phyloP scores from a whole-genome alignment of 2,329 filamentous ascomycete genomes.

The Epichloe typhina region DNA sequence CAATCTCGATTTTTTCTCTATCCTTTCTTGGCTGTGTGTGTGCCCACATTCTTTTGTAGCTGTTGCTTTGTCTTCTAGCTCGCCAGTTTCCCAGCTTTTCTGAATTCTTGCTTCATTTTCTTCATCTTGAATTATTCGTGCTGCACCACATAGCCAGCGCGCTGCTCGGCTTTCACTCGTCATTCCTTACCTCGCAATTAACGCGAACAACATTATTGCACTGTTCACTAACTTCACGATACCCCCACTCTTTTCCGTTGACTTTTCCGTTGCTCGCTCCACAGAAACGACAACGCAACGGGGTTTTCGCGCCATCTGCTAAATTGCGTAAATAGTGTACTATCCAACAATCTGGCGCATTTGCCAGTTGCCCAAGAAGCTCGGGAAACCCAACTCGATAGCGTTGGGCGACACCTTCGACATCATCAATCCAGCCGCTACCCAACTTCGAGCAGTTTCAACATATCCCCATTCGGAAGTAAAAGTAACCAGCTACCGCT shows the following conservation, averaged over 20 bases:
- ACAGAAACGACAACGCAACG: background rate
- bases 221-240: background rate
- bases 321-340: background rate
- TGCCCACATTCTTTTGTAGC: background rate
- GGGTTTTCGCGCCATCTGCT: background rate
- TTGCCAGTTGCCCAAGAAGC: background rate
- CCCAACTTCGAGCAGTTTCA: background rate
- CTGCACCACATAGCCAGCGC: background rate
- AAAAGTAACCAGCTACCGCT: background rate
- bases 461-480: background rate
- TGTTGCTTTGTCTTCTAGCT: background rate
- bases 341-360: background rate
- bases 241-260: background rate
- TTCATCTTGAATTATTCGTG: background rate
- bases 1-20: background rate
- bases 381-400: background rate
- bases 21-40: background rate
- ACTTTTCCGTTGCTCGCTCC: conserved; percentile 8
- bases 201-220: background rate
- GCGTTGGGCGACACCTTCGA: too few relatives aligned
- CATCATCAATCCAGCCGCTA: background rate
- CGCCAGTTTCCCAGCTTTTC: background rate
- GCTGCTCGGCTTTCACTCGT: background rate
- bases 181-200: background rate
- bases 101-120: background rate